Base-by-base conservation (phyloP, 2,329 filamentous ascomycete species). In the Sporothrix schenckii region DNA sequence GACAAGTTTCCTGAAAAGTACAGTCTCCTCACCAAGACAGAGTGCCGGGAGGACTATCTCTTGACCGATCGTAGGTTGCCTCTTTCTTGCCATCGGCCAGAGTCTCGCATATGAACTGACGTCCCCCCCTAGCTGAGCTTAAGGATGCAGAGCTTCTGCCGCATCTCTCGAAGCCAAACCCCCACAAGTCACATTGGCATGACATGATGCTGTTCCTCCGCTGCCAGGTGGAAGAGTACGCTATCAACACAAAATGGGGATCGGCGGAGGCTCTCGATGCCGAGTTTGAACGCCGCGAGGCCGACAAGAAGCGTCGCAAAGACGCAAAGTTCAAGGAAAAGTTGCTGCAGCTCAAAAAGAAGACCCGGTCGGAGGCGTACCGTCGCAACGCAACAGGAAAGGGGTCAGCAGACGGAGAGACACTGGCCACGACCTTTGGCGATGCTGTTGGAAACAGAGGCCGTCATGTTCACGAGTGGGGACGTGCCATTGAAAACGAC, bases 191-290 rank as follows among this genome's bases (percentile, higher is more conserved):
- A 0, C 93, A 94, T 71, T 99, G 93, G 92, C 93, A 97, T 79
- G 93, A 97, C 83, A 99, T 99, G 95, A 97, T 97, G 90, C 86
- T 99, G 2, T 99, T 95, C 78, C 84, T 99, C 27, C 91, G 95
- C 0, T 96, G 89, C 72, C 95, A 99, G 78, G 92, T 99, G 2
- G 95, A 99, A 78, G 93, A 93, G 70, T 97, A 97, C 77, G 95
- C 94, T 0, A 90, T 98, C 76, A 88, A 86, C 1, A 89, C 88
- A 74, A 97, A 97, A 81, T 99, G 95, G 95, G 95, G 95, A 0
- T 93, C 91, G 0, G 81, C 92, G 0, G 93, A 95, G 77, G 91
- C 90, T 0, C 82, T 98, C 4, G 95, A 98, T 77, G 92, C 87
- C 5, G 94, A 98, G 80, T 98, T 95, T 76, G 92, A 91, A 79